Evolutionary conservation across 371 early-diverging fungal species (phyloP).

Genomic region (Mycotypha africana): DNA sequence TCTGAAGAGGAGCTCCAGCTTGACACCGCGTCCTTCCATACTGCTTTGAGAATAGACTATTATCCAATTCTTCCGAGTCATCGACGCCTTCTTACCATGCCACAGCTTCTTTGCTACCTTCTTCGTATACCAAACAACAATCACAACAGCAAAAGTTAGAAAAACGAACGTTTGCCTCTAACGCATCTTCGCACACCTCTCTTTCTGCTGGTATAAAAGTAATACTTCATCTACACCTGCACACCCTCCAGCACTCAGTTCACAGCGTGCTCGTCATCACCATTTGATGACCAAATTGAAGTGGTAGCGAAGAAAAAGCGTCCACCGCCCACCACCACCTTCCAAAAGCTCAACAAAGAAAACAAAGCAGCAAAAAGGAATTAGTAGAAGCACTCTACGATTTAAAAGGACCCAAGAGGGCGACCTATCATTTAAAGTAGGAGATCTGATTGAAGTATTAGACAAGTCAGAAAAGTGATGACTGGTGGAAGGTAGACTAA

Average conservation of each 20-base stretch:
- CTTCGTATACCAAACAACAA: neutral
- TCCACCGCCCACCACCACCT: constrained; percentile 1
- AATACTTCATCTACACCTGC: neutral
- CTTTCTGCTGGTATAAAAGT: neutral
- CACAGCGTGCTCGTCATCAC: neutral
- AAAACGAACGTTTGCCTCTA: too few relatives aligned
- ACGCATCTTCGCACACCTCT: too few relatives aligned
- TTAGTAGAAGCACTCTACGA: constrained; percentile 65
- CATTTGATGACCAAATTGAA: constrained; percentile 10
- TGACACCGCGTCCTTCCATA: neutral
- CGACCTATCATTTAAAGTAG: constrained; percentile 62
- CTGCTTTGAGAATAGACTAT: neutral
- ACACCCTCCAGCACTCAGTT: neutral
- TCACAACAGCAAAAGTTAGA: too few relatives aligned
- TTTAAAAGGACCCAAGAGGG: constrained; percentile 63
- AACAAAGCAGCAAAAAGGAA: constrained; percentile 1
- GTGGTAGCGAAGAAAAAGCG: constrained; percentile 3
- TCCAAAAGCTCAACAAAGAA: neutral
- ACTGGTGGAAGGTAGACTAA: constrained; percentile 74
- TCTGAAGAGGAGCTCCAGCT: neutral
- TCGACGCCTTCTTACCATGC: neutral
- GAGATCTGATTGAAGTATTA: constrained; percentile 64
- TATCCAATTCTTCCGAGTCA: neutral
- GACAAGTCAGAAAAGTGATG: constrained; percentile 49
- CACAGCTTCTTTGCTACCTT: too few relatives aligned